These are phyloP conservation scores for Yarrowia divulgata DNA, from an alignment of 805 yeast species.

Conservation along the genomic window DNA sequence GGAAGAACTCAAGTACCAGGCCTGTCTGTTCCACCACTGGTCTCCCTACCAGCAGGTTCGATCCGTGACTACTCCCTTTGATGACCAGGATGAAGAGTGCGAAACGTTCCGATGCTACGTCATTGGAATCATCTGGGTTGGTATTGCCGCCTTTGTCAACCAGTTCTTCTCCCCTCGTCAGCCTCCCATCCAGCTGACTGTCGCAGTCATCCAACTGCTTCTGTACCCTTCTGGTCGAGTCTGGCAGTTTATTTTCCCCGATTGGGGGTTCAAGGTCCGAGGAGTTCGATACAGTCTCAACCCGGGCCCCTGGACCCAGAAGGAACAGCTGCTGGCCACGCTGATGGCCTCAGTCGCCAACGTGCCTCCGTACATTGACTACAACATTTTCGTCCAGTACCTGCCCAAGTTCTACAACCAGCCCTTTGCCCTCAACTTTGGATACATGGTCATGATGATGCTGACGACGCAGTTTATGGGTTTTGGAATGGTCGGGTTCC, in stretches of 20 bases:
- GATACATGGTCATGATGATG: constrained; percentile 62
- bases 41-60: constrained; percentile 64
- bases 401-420: constrained; percentile 48
- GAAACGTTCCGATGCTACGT: constrained; percentile 63
- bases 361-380: constrained; percentile 53
- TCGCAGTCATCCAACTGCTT: constrained; percentile 62
- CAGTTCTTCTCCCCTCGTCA: constrained; percentile 59
- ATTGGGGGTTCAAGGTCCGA: constrained; percentile 52
- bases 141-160: constrained; percentile 60
- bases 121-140: constrained; percentile 60
- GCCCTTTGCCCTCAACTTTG: constrained; percentile 52
- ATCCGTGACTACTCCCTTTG: constrained; percentile 56
- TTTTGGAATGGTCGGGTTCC: constrained; percentile 69
- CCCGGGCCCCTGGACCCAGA: constrained; percentile 70
- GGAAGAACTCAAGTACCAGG: constrained; percentile 53
- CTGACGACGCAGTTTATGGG: constrained; percentile 69
- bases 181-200: constrained; percentile 59
- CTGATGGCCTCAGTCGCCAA: constrained; percentile 49
- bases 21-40: constrained; percentile 47
- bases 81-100: constrained; percentile 56
- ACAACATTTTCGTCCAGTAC: constrained; percentile 45
- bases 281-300: constrained; percentile 57
- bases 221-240: constrained; percentile 62
- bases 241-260: constrained; percentile 41
- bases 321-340: constrained; percentile 73